A percentile compares a stretch with the other conserved stretches of the same genome.
Evolutionary conservation across 1,284 basidiomycete genomes (phyloP).

Genomic region (Microbotryomycetes sp.): DNA sequence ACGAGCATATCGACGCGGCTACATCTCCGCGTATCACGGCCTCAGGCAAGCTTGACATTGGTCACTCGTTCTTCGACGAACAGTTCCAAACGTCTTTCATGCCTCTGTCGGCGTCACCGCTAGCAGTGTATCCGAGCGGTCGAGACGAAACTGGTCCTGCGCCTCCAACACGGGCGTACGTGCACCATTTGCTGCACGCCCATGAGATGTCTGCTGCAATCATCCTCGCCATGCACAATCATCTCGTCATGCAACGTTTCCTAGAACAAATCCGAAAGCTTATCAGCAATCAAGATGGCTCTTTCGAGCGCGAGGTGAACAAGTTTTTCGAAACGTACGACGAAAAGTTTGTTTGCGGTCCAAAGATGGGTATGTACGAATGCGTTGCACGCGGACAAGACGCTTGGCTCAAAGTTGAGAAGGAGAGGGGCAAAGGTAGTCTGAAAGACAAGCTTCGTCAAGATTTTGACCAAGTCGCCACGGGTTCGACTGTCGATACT

Average conservation of each 20-base stretch:
- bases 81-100: constrained; percentile 56
- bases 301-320: background rate
- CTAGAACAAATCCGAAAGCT: constrained; percentile 2
- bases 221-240: constrained; percentile 63
- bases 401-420: background rate
- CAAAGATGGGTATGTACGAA: background rate
- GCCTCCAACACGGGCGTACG: constrained; percentile 58
- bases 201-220: constrained; percentile 78
- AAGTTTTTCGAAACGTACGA: background rate
- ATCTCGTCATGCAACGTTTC: constrained; percentile 57
- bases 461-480: background rate
- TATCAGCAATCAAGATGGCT: background rate
- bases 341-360: background rate
- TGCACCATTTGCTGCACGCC: constrained; percentile 72
- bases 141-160: background rate
- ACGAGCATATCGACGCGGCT: background rate
- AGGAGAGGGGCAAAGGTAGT: background rate
- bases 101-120: constrained; percentile 46
- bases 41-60: constrained; percentile 47
- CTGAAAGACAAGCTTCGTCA: background rate
- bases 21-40: background rate
- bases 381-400: background rate
- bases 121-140: constrained; percentile 31
- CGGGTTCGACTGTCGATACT: too few relatives aligned
- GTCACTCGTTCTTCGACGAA: constrained; percentile 60